Conservation (phyloP, 2,329 filamentous ascomycete species). For the Hypoxylon sp. region DNA sequence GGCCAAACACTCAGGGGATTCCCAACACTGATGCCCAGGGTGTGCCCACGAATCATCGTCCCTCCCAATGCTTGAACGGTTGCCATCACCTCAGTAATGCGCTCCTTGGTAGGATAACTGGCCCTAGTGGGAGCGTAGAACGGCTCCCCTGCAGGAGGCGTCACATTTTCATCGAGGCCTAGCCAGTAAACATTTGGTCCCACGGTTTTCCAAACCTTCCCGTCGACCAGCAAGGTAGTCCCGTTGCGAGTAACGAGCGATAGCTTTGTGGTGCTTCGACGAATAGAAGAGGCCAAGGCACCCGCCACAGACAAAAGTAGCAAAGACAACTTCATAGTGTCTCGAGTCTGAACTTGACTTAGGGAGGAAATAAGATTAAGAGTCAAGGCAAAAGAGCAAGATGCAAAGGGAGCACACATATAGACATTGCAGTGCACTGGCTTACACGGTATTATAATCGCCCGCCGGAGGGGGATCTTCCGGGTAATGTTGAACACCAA, state of each 20-base stretch:
- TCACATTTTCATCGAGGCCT: constrained; percentile 66
- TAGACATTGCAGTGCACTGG: constrained; percentile 1
- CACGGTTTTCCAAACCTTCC: constrained; percentile 61
- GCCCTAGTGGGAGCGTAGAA: constrained; percentile 61
- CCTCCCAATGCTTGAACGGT: constrained; percentile 62
- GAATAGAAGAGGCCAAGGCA: constrained; percentile 34
- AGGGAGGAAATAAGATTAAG: neutral
- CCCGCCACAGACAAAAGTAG: constrained; percentile 36
- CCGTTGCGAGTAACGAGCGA: constrained; percentile 57
- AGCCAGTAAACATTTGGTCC: constrained; percentile 68
- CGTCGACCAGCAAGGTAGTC: constrained; percentile 56
- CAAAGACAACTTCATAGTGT: constrained; percentile 41
- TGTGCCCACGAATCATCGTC: constrained; percentile 63
- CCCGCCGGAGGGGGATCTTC: constrained; percentile 43
- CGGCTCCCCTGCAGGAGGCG: constrained; percentile 60
- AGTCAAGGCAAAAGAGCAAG: neutral
- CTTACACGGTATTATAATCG: constrained; percentile 41
- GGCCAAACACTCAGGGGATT: constrained; percentile 65
- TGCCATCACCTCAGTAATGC: constrained; percentile 63
- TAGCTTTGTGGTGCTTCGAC: constrained; percentile 29
- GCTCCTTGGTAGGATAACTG: constrained; percentile 63
- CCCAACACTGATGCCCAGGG: constrained; percentile 62
- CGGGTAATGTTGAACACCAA: constrained; percentile 28
- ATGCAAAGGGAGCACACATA: constrained; percentile 8
- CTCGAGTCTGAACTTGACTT: neutral